Base-by-base conservation (phyloP, 78 protist genomes). In the Emiliania huxleyi region DNA sequence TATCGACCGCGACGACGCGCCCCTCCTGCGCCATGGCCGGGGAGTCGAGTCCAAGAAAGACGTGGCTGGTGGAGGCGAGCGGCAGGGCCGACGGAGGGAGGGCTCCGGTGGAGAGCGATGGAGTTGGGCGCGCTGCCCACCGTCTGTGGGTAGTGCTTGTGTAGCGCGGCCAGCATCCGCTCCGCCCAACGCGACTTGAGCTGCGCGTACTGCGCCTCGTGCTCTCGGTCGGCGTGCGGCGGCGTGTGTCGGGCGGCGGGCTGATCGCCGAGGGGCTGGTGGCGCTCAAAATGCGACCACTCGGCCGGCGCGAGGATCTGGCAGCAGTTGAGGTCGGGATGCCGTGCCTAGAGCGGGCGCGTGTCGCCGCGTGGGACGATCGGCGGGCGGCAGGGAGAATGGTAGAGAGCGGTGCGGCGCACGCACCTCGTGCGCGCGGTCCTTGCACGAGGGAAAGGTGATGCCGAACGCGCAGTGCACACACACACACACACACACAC, bases 391-490 rank as follows among this genome's bases (percentile, higher is more conserved):
- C n/a, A n/a, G n/a, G n/a, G n/a, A n/a, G n/a, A n/a, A n/a, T n/a
- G n/a, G n/a, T n/a, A n/a, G n/a, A n/a, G n/a, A n/a, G n/a, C n/a
- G n/a, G n/a, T n/a, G n/a, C n/a, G n/a, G n/a, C n/a, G n/a, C n/a
- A n/a, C n/a, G 26, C 25, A 11, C 77, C 22, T 8, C 37, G 33
- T 23, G 22, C 77, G 37, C 37, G 77, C 49, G 87, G 11, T 79
- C 87, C 48, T 79, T 79, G 87, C 22, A 12, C 19, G 49, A 42
- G 37, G 87, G 87, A 33, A 79, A 19, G 87, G 87, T 79, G 87
- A 79, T 40, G 62, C 62, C 62, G 29, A 52, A 15, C 62, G 62
- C 62, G n/a, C n/a, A n/a, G n/a, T n/a, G n/a, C n/a, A n/a, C n/a
- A n/a, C n/a, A n/a, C n/a, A n/a, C n/a, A n/a, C n/a, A n/a, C n/a